Percentiles rank a stretch among this genome's conserved stretches.
Evolutionary conservation across 208 protist genomes (phyloP).

Genomic region (Acanthamoeba castellanii): DNA sequence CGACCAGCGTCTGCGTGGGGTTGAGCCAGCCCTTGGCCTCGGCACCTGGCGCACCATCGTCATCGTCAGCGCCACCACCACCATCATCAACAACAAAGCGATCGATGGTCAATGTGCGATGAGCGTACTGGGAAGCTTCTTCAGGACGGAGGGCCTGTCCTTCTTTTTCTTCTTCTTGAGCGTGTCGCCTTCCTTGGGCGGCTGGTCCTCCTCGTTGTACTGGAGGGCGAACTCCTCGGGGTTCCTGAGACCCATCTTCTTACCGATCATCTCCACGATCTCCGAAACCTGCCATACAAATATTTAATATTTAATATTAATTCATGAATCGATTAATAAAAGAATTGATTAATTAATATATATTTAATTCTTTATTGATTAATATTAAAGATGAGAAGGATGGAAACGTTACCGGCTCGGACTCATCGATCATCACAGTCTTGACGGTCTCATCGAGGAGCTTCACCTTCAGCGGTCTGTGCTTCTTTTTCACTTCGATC

Average conservation of each 20-base stretch:
- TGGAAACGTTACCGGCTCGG: not conserved
- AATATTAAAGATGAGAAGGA: not conserved
- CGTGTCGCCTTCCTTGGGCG: constrained; percentile 53
- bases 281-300: constrained; percentile 18
- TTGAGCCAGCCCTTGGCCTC: constrained; percentile 86
- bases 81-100: too few relatives aligned
- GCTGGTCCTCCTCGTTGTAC: constrained; percentile 74
- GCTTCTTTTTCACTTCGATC: constrained; percentile 88
- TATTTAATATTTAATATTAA: not conserved
- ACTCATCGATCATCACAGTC: constrained; percentile 69
- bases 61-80: not conserved
- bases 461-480: constrained; percentile 85
- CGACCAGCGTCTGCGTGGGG: constrained; percentile 83
- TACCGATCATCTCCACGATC: constrained; percentile 70
- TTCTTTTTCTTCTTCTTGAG: constrained; percentile 74
- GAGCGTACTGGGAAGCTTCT: constrained; percentile 64
- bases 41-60: not conserved
- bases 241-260: constrained; percentile 74
- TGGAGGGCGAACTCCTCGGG: constrained; percentile 68
- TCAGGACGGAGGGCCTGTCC: constrained; percentile 21
- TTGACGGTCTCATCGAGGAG: constrained; percentile 77
- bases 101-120: too few relatives aligned
- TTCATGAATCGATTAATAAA: not conserved
- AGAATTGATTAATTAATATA: too few relatives aligned
- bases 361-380: not conserved